These are phyloP conservation scores for Chlorencoelia australis DNA, from an alignment of 2,329 filamentous ascomycete genomes.

Conservation along the genomic window DNA sequence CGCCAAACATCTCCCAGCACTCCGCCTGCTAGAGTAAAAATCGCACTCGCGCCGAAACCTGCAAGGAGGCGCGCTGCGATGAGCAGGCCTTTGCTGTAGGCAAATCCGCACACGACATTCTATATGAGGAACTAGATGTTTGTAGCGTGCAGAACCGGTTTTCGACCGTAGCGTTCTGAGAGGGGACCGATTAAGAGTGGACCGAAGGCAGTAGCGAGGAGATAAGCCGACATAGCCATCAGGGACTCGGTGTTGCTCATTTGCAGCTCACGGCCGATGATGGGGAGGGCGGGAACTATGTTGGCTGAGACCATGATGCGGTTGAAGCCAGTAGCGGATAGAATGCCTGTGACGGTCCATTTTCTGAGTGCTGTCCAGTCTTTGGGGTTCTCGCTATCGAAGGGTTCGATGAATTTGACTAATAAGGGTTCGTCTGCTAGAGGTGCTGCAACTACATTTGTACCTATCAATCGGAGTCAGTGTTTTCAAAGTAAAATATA, in stretches of 20 bases:
- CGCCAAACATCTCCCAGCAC: conserved; percentile 47
- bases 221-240: conserved; percentile 35
- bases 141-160: conserved; percentile 46
- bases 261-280: conserved; percentile 42
- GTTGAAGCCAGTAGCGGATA: conserved; percentile 40
- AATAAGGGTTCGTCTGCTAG: conserved; percentile 10
- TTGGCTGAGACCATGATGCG: conserved; percentile 43
- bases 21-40: conserved; percentile 37
- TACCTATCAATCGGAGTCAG: conserved; percentile 2
- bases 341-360: conserved; percentile 37
- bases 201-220: conserved; percentile 37
- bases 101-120: conserved; percentile 43
- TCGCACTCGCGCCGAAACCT: conserved; percentile 48
- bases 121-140: conserved; percentile 46
- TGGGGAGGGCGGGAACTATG: conserved; percentile 39
- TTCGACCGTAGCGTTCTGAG: conserved; percentile 49
- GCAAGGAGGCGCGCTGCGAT: conserved; percentile 48
- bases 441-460: too few relatives aligned
- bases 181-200: conserved; percentile 52
- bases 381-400: conserved; percentile 34
- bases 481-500: too few relatives aligned
- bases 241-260: conserved; percentile 39
- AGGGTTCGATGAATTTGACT: conserved; percentile 10
- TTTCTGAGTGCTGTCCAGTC: conserved; percentile 33
- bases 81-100: conserved; percentile 40